Evolutionary conservation across 2,329 filamentous ascomycete genomes (phyloP).

Genomic region (Aureobasidium namibiae): DNA sequence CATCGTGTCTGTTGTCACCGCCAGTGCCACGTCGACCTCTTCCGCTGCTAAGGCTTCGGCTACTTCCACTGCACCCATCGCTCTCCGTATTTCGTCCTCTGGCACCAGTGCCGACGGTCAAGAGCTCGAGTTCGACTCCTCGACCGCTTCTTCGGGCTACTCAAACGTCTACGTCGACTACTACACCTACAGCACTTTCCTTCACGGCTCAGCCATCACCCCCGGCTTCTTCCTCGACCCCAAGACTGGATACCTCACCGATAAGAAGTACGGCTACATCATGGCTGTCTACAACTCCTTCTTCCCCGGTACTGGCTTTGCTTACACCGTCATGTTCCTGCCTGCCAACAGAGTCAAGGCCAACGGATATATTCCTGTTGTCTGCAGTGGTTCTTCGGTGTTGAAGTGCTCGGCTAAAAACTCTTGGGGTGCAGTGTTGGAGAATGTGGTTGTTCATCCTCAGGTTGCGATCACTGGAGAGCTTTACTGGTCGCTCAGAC

Average conservation of each 20-base stretch:
- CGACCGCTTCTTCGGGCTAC: neutral
- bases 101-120: neutral
- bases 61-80: neutral
- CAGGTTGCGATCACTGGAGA: neutral
- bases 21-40: neutral
- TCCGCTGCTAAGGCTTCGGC: neutral
- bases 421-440: neutral
- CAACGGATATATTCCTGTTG: neutral
- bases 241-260: neutral
- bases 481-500: neutral
- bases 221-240: neutral
- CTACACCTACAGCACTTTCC: neutral
- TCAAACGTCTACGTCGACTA: neutral
- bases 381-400: neutral
- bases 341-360: neutral
- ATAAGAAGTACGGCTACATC: slow-evolving; percentile 4
- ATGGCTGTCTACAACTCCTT: neutral
- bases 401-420: neutral
- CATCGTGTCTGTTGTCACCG: neutral
- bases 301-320: neutral
- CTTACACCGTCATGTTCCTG: slow-evolving; percentile 4
- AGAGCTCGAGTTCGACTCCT: neutral
- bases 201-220: neutral
- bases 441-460: neutral
- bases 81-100: neutral